Base-by-base conservation (phyloP, 192 early-diverging fungal genomes). In the Mortierella alpina region DNA sequence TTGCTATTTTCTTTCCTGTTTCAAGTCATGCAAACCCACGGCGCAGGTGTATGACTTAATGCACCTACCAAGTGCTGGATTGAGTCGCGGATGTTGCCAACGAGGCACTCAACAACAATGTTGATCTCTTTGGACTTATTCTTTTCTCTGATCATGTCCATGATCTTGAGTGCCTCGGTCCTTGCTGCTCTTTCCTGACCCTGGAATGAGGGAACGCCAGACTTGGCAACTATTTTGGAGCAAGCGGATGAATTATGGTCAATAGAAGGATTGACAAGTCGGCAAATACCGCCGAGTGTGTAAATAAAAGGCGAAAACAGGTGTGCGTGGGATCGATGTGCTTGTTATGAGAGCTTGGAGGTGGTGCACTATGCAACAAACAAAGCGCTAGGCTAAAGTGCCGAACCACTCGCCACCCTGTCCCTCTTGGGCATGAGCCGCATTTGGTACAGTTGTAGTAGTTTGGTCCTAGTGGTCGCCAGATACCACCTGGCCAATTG, bases 31-130 rank as follows among this genome's bases (percentile, higher is more conserved):
- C 13, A 54, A 68, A 55, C 40, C 31, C 41, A 55, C 7, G 54
- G 20, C 7, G 23, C 10, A 40, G 57, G 7, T n/a, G 2, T 11
- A 41, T 20, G 44, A 31, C 31, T 31, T 31, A 23, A 58, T 64
- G 6, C 22, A 49, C 64, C 52, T 87, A 87, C 88, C 88, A 89
- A 87, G 52, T 83, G 59, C 56, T 89, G 88, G 48, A 89, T 89
- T 9, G 88, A 86, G 23, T 86, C 84, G 45, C 85, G 86, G 10
- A 89, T 82, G 48, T 84, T 84, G 13, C 88, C 88, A 20, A 87
- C 80, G 8, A 86, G 72, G 66, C 78, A 87, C 52, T 89, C 88
- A 53, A 89, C 84, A 56, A 87, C 64, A 18, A 87, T 84, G 58
- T 82, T 89, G 48, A 89, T 84, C 79, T 89, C 59, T 22, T 72